Evolutionary conservation across 2,329 filamentous ascomycete species (phyloP).

Genomic region (Talaromyces sp.): DNA sequence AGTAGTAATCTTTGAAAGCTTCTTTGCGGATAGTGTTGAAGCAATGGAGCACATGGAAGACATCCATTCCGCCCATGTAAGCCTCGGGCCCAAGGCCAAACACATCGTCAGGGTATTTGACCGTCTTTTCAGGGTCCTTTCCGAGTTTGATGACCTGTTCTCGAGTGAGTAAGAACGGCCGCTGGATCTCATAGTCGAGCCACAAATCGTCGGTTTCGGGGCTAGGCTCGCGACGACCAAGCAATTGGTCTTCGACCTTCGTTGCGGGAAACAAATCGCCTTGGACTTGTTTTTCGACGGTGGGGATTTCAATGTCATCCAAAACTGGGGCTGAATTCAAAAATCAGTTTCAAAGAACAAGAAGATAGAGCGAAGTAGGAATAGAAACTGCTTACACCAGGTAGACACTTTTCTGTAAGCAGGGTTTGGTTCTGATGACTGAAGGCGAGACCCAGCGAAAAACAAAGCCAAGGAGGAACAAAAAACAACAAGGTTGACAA

Average conservation of each 20-base stretch:
- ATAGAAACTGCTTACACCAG: not conserved
- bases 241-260: constrained; percentile 12
- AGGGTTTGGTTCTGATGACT: not conserved
- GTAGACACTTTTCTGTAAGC: constrained; percentile 1
- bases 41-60: constrained; percentile 36
- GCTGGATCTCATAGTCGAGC: constrained; percentile 23
- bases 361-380: not conserved
- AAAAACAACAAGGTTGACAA: not conserved
- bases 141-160: constrained; percentile 21
- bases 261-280: constrained; percentile 21
- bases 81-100: constrained; percentile 26
- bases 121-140: constrained; percentile 23
- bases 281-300: constrained; percentile 13
- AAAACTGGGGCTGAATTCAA: constrained; percentile 11
- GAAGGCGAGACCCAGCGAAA: not conserved
- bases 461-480: not conserved
- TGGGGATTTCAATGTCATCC: constrained; percentile 11
- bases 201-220: constrained; percentile 21
- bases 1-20: constrained; percentile 14
- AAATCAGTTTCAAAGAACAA: not conserved
- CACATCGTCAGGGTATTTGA: constrained; percentile 14
- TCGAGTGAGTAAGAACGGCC: constrained; percentile 16
- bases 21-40: constrained; percentile 28
- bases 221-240: constrained; percentile 25
- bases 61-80: constrained; percentile 30